A percentile compares a stretch with the other conserved stretches of the same genome.
phyloP scores from a whole-genome alignment of 495 filamentous ascomycete species.

The Evernia prunastri region DNA sequence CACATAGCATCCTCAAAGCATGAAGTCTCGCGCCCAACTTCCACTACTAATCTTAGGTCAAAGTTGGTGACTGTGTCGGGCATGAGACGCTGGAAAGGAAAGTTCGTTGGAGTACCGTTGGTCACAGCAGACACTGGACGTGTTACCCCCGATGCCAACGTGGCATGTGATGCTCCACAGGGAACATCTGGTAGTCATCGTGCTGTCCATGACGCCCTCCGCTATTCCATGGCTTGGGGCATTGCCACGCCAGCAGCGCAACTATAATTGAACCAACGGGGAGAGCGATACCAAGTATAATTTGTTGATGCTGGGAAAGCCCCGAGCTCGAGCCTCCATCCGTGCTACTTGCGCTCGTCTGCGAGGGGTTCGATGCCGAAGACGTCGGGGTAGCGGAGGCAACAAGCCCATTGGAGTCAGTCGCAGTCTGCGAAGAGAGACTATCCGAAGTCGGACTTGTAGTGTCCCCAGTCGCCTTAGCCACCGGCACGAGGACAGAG shows the following conservation, averaged over 20 bases:
- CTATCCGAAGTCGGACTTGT: neutral
- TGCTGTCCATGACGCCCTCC: neutral
- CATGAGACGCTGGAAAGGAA: neutral
- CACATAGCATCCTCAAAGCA: neutral
- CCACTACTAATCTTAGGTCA: neutral
- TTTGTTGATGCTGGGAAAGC: slow-evolving; percentile 1
- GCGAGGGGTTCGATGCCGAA: neutral
- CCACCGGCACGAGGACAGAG: slow-evolving; percentile 10
- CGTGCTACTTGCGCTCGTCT: neutral
- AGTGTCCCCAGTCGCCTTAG: slow-evolving; percentile 7
- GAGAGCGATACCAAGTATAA: slow-evolving; percentile 11
- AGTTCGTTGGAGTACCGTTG: neutral
- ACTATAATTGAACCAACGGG: slow-evolving; percentile 6
- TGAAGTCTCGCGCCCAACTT: too few relatives aligned
- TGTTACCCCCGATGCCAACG: neutral
- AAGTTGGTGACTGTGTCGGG: neutral
- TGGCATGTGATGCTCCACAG: neutral
- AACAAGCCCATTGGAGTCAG: slow-evolving; percentile 3
- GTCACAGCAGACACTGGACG: neutral
- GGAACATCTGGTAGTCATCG: neutral
- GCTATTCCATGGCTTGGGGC: neutral
- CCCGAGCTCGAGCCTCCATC: neutral
- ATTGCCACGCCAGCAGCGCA: slow-evolving; percentile 17
- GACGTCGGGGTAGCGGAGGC: neutral
- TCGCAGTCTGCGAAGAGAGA: neutral